phyloP scores from a whole-genome alignment of 2,329 filamentous ascomycete species.

The Periconia sp. region DNA sequence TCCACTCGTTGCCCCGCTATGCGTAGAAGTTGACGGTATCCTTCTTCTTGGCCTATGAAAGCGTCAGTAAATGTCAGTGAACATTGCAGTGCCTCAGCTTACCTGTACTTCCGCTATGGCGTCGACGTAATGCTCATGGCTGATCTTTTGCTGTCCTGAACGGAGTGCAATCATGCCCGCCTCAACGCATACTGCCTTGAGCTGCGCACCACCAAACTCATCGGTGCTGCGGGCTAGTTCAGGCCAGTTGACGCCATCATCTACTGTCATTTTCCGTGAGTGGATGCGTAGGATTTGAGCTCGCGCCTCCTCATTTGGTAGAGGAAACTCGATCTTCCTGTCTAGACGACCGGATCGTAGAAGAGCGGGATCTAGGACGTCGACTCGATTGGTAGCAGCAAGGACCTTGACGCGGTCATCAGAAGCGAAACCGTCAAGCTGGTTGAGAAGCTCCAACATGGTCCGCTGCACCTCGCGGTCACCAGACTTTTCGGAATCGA shows the following conservation, averaged over 20 bases:
- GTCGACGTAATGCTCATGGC: conserved; percentile 98
- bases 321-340: conserved; percentile 96
- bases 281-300: conserved; percentile 98
- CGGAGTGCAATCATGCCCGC: conserved; percentile 98
- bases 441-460: conserved; percentile 98
- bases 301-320: conserved; percentile 96
- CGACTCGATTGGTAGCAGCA: conserved; percentile 91
- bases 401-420: conserved; percentile 97
- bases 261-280: conserved; percentile 97
- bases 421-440: conserved; percentile 96
- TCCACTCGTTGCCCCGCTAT: conserved; percentile 25
- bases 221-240: conserved; percentile 96
- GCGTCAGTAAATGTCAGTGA: conserved; percentile 11
- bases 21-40: conserved; percentile 63
- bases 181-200: conserved; percentile 98
- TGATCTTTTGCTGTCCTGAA: conserved; percentile 94
- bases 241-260: conserved; percentile 91
- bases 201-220: conserved; percentile 95
- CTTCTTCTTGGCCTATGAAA: conserved; percentile 77
- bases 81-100: conserved; percentile 6
- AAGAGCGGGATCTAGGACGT: conserved; percentile 89
- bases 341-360: conserved; percentile 91
- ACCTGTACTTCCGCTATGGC: conserved; percentile 93
- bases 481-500: conserved; percentile 97
- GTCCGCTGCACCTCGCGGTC: conserved; percentile 98